Base-by-base conservation (phyloP, 2,329 filamentous ascomycete genomes). In the Fusarium citri region DNA sequence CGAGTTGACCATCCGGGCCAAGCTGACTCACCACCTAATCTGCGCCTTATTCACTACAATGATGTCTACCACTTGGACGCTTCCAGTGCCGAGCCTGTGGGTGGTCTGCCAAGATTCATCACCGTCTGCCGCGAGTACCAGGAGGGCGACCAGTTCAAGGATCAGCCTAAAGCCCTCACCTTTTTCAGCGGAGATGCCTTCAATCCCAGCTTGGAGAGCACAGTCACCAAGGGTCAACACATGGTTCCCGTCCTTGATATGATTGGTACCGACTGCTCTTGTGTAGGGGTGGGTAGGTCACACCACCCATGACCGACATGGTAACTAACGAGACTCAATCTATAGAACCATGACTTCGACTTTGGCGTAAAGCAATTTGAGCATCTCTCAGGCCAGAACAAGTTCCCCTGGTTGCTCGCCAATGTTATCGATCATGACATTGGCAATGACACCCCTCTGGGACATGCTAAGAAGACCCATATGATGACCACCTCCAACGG, bases 121-220 rank as follows among this genome's bases (percentile, higher is more conserved):
- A 91, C 90, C 6, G 82, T 96, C 26, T 85, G 91, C 70, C 90
- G 93, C 63, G 86, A 94, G 78, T 97, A 97, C 77, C 89, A 89
- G 53, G 80, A 87, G 3, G 85, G 87, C 53, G 79, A 86, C 43
- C 83, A 83, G 51, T 96, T 88, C 77, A 78, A 84, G 50, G 88
- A 82, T 20, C 90, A 93, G 76, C 83, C 93, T 2, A 83, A 87
- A 41, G 81, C 94, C 6, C 77, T 97, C 53, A 94, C 93, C 2
- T 86, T 97, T 72, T 98, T 97, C 80, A 97, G 94, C 5, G 94
- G 94, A 40, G 94, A 97, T 85, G 94, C 91, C 12, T 98, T 96
- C 81, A 97, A 97, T 77, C 94, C 94, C 0, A 95, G 92, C 74
- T 82, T 97, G 62, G 94, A 97, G 80, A 95, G 92, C 74, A 92